Base-by-base conservation (phyloP, 2,329 filamentous ascomycete species). In the Venturiaceae sp. region DNA sequence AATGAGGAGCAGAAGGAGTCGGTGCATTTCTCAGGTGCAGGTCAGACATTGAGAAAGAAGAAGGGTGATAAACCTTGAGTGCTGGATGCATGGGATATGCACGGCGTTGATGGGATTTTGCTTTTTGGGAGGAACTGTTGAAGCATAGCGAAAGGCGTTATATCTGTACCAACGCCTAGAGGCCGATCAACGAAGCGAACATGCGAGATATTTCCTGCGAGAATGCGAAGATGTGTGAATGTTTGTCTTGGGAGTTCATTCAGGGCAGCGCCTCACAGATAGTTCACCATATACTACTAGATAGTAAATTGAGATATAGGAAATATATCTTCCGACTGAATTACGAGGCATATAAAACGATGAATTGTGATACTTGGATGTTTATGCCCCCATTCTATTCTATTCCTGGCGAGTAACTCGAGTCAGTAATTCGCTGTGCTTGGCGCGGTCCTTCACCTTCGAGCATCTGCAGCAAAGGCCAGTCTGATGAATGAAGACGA, bases 21-120 rank as follows among this genome's bases (percentile, higher is more conserved):
- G n/a, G 84, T 84, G 64, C 66, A 70, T 34, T 96, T 96, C 72
- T 83, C 86, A 4, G 92, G 92, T 0, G 83, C 89, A 63, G 92
- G 92, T 0, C 88, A 96, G 71, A 94, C 88, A 5, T 74, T 96
- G 1, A 77, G 81, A 33, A 95, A 92, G 80, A 86, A 87, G 71
- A 92, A 90, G 75, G 72, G 70, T 16, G 57, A 58, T 28, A 58
- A 58, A 28, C 28, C n/a, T n/a, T 56, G 37, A 56, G 19, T 50
- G 16, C 19, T 23, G n/a, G 13, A 5, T 9, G 11, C 30, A 21
- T n/a, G 11, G 14, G 16, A 36, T 13, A 26, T 26, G 41, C 21
- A 50, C 44, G 33, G 37, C 28, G 53, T 56, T 39, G 4, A 5
- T 9, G 36, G n/a, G 21, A 30, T 30, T 30, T n/a, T 30, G 3